Evolutionary conservation across 352 stramenopile genomes (phyloP).

Genomic region (Phytopythium delawarense): DNA sequence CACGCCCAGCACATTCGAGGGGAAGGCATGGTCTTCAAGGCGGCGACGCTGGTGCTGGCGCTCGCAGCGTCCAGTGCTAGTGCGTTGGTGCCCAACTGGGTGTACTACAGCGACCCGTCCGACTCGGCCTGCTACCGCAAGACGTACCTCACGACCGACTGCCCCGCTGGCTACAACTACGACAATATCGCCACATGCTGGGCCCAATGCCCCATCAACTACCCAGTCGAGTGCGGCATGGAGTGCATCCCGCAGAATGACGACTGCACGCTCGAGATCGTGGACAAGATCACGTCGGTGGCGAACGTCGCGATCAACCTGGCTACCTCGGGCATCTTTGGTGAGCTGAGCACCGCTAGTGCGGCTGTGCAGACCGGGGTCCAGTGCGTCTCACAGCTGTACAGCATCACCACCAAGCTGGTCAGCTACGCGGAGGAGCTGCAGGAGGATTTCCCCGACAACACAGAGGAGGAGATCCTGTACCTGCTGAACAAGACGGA

Average conservation of each 20-base stretch:
- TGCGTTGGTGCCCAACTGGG: conserved; percentile 23
- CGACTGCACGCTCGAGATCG: conserved; percentile 45
- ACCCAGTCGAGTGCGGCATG: conserved; percentile 63
- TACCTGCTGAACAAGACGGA: conserved; percentile 55
- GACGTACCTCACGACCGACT: conserved; percentile 28
- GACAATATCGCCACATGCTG: conserved; percentile 56
- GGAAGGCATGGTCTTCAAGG: no score
- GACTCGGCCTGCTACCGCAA: conserved; percentile 53
- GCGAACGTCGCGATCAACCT: conserved; percentile 35
- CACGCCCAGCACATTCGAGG: no score
- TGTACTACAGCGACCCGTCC: conserved; percentile 17
- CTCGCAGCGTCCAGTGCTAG: no score
- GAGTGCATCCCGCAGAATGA: conserved; percentile 71
- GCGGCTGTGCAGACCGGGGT: conserved; percentile 39
- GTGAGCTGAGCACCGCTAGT: conserved; percentile 31
- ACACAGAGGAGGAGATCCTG: conserved; percentile 46
- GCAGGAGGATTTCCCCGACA: conserved; percentile 28
- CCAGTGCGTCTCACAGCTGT: conserved; percentile 4
- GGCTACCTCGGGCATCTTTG: conserved; percentile 50
- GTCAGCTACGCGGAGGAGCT: conserved; percentile 34
- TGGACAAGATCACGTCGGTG: conserved; percentile 43
- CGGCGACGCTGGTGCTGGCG: no score
- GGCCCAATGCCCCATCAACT: conserved; percentile 67
- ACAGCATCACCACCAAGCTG: conserved; percentile 17
- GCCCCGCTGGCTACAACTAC: conserved; percentile 36